phyloP scores from a whole-genome alignment of 2,329 filamentous ascomycete genomes.

The Fusarium newnesense region DNA sequence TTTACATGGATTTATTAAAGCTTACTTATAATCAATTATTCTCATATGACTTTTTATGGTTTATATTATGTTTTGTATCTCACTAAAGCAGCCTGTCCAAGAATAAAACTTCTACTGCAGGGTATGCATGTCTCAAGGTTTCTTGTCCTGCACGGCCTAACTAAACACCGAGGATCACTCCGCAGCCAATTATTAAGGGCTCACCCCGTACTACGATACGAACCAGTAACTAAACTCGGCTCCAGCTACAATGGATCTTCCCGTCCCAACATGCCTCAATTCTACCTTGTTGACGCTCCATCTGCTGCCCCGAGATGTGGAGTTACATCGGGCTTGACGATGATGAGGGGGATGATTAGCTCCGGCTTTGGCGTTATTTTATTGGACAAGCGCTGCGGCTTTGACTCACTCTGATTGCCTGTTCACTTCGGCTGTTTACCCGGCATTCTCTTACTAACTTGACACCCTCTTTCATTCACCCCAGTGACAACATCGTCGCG shows the following conservation, averaged over 20 bases:
- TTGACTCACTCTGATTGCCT: background rate
- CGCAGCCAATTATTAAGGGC: too few species aligned
- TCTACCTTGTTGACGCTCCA: background rate
- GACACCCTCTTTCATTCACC: background rate
- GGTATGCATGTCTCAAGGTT: background rate
- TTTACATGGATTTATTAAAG: too few species aligned
- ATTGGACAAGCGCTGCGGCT: background rate
- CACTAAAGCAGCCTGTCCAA: accelerated
- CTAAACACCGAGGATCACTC: accelerated
- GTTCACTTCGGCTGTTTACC: background rate
- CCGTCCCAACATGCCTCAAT: background rate
- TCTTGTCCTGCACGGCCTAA: too few species aligned
- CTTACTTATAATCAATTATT: background rate
- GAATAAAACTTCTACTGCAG: accelerated
- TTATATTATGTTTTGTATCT: accelerated
- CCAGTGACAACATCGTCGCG: background rate
- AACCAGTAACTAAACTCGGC: too few species aligned
- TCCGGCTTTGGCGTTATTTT: slow-evolving; percentile 6
- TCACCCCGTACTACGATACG: accelerated
- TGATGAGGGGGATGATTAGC: background rate
- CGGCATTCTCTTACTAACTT: background rate
- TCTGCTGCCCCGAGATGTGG: background rate
- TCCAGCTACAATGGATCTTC: background rate
- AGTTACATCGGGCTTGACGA: background rate
- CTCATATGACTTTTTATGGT: background rate